phyloP scores from a whole-genome alignment of 2,329 filamentous ascomycete genomes.

The Pseudophaeomoniella oleicola region DNA sequence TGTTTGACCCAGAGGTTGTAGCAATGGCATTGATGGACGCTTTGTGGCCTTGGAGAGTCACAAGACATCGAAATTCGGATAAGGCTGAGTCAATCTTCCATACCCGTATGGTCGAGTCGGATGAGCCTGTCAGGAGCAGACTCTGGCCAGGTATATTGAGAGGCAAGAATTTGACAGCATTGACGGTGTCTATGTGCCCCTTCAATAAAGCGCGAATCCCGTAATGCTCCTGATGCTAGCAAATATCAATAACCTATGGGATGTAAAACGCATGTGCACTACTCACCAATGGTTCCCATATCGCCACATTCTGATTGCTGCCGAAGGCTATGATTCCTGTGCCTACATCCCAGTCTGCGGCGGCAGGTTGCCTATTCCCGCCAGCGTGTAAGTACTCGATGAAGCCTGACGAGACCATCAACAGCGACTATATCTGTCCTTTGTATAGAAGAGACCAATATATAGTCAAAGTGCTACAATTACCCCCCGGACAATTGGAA shows the following conservation, averaged over 20 bases:
- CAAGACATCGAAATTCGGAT: conserved; percentile 24
- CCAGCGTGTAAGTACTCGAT: conserved; percentile 56
- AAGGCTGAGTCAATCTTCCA: conserved; percentile 28
- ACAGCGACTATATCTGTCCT: too few species aligned
- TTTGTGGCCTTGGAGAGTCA: conserved; percentile 51
- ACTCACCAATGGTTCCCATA: conserved; percentile 51
- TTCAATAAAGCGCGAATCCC: conserved; percentile 56
- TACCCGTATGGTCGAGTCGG: conserved; percentile 62
- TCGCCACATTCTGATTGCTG: conserved; percentile 71
- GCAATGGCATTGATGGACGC: conserved; percentile 56
- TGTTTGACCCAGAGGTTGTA: conserved; percentile 25
- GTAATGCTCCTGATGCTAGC: conserved; percentile 23
- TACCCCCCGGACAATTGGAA: too few species aligned
- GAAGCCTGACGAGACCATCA: conserved; percentile 1
- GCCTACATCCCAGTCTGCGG: conserved; percentile 70
- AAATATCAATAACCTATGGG: conserved; percentile 7
- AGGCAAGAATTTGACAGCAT: conserved; percentile 66
- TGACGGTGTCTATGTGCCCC: conserved; percentile 68
- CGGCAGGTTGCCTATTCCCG: conserved; percentile 77
- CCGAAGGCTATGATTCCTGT: conserved; percentile 71
- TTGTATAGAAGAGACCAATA: too few species aligned
- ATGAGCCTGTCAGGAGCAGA: conserved; percentile 63
- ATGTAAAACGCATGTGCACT: conserved; percentile 5
- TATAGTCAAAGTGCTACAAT: too few species aligned
- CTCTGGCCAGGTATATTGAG: conserved; percentile 30